phyloP scores from a whole-genome alignment of 129 eudicot species.

The Tagetes patula region DNA sequence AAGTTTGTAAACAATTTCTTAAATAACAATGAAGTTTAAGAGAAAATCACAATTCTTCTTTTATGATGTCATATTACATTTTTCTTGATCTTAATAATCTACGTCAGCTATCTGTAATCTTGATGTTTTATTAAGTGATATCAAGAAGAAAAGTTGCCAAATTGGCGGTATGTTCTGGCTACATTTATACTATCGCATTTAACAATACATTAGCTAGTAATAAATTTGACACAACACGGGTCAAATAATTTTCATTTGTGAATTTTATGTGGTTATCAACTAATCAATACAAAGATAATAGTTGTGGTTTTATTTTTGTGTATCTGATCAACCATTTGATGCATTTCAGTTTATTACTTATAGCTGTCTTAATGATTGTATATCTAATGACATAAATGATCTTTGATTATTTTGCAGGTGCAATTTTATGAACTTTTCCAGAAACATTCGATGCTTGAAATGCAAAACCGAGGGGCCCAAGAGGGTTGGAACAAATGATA shows the following conservation, averaged over 20 bases:
- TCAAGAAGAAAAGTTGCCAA: not conserved
- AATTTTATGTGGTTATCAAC: not conserved
- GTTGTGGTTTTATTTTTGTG: not conserved
- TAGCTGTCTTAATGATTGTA: not conserved
- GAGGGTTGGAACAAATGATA: constrained; percentile 31
- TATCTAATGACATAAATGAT: not conserved
- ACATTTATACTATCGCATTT: not conserved
- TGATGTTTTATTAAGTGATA: constrained; percentile 3
- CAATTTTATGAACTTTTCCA: constrained; percentile 75
- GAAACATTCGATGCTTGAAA: constrained; percentile 59
- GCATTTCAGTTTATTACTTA: not conserved
- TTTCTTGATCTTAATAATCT: not conserved
- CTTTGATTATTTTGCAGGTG: constrained; percentile 57
- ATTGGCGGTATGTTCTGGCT: not conserved
- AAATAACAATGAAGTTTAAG: not conserved
- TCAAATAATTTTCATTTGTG: not conserved
- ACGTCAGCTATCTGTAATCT: not conserved
- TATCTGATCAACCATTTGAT: not conserved
- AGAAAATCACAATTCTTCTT: not conserved
- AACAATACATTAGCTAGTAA: not conserved
- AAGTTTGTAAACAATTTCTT: constrained; percentile 33
- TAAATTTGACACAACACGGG: not conserved
- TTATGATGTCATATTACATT: not conserved
- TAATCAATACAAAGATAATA: constrained; percentile 9
- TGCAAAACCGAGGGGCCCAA: constrained; percentile 64